Evolutionary conservation across 2,329 filamentous ascomycete genomes (phyloP), one percentile per base, ranked within the genome.

Genomic region (Botryotinia convoluta): DNA sequence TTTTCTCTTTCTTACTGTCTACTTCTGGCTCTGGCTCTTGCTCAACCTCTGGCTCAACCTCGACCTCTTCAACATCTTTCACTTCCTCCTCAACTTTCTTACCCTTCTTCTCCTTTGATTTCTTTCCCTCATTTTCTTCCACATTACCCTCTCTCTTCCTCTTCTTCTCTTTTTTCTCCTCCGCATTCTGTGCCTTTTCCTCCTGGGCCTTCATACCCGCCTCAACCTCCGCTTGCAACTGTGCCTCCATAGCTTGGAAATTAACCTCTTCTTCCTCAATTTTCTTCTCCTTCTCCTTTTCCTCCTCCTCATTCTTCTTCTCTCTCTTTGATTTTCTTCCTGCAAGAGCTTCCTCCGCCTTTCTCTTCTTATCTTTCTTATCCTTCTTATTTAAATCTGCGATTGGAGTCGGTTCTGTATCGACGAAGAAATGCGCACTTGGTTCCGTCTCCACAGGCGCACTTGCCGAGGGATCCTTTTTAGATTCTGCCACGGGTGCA

Each of bases 221-320:
- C 37, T 74, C 76, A 61, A 78, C 73, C 57, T 78, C 77, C 3
- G 77, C 77, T 59, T 77, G 76, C 26, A 78, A 67, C 29, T 74
- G 71, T 4, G 74, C 74, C 71, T 78, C 75, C 6, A 78, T 69
- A 29, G 73, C 77, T 29, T 71, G 59, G 62, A 78, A 78, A 45
- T 78, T 76, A 10, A 77, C 62, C 44, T 75, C 72, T 32, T 75
- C 73, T 32, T 77, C 76, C 3, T 60, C 61, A 39, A 68, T 73
- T 97, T 32, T 84, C 84, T 77, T 89, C 88, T 74, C 65, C 94
- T 92, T 16, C 32, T 63, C 60, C 37, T n/a, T 61, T 39, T 65
- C 22, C 61, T 71, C 44, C 12, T n/a, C 32, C 22, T 61, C 32
- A 8, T 26, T 32, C 63, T 93, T 90, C 85, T 96, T 97, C 77